These are phyloP conservation scores for Teratosphaeria gauchensis DNA, from an alignment of 2,329 filamentous ascomycete species.

Conservation along the genomic window DNA sequence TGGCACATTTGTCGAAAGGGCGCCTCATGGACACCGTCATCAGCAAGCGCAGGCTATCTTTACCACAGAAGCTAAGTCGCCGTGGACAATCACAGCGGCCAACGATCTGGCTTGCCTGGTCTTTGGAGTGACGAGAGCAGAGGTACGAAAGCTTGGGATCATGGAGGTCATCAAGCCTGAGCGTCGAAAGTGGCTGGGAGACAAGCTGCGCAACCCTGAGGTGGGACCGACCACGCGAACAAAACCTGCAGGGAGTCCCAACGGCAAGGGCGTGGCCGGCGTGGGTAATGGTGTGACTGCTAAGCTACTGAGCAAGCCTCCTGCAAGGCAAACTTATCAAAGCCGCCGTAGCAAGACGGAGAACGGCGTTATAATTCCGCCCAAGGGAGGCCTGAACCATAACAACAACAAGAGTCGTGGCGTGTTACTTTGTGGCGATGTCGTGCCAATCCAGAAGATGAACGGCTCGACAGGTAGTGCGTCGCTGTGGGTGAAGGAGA, in stretches of 20 bases:
- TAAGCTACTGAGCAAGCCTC: slow-evolving; percentile 73
- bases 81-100: slow-evolving; percentile 92
- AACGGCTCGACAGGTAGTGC: slow-evolving; percentile 87
- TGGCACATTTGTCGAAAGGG: slow-evolving; percentile 28
- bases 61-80: slow-evolving; percentile 80
- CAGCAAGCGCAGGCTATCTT: slow-evolving; percentile 97
- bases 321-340: slow-evolving; percentile 45
- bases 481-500: slow-evolving; percentile 98
- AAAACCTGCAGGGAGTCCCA: slow-evolving; percentile 24
- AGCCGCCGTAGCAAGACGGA: slow-evolving; percentile 55
- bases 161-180: slow-evolving; percentile 90
- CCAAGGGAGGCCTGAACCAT: slow-evolving; percentile 45
- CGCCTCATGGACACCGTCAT: slow-evolving; percentile 73
- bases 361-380: slow-evolving; percentile 44
- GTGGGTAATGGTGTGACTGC: slow-evolving; percentile 82
- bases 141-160: slow-evolving; percentile 90
- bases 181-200: slow-evolving; percentile 77
- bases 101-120: slow-evolving; percentile 94
- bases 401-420: slow-evolving; percentile 69
- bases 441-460: slow-evolving; percentile 95
- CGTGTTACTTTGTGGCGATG: slow-evolving; percentile 87
- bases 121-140: slow-evolving; percentile 97
- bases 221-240: slow-evolving; percentile 21
- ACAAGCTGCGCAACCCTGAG: slow-evolving; percentile 62
- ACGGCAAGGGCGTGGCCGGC: slow-evolving; percentile 37